Percentiles rank a stretch among this genome's conserved stretches.
phyloP scores from a whole-genome alignment of 2,329 filamentous ascomycete species.

The Zasmidium angulare region DNA sequence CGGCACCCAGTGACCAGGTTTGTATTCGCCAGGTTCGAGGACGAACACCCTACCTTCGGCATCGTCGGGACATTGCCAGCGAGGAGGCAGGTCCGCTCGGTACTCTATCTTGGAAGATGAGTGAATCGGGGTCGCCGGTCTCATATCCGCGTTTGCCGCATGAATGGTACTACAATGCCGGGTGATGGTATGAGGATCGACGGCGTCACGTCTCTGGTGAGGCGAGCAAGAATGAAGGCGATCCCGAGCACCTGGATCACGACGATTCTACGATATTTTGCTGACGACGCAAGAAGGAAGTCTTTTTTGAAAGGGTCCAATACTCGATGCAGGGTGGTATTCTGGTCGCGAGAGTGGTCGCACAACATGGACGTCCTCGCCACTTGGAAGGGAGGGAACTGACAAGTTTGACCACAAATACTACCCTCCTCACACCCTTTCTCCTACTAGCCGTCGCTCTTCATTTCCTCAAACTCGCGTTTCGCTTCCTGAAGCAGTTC shows the following conservation, averaged over 20 bases:
- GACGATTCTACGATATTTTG: not conserved
- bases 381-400: not conserved
- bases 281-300: too few species aligned
- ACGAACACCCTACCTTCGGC: not conserved
- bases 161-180: not conserved
- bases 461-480: conserved; percentile 31
- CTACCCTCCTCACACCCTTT: not conserved
- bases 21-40: conserved; percentile 5
- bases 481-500: conserved; percentile 27
- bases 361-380: not conserved
- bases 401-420: not conserved
- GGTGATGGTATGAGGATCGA: not conserved
- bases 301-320: not conserved
- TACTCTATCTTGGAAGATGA: not conserved
- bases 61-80: too few species aligned
- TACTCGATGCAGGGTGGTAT: not conserved
- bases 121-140: too few species aligned
- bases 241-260: not conserved
- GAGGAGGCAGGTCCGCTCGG: not conserved
- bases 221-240: not conserved
- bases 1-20: conserved; percentile 5
- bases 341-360: not conserved
- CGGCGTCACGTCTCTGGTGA: not conserved
- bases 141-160: not conserved
- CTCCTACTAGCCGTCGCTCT: not conserved